A percentile compares a stretch with the other conserved stretches of the same genome.
phyloP scores from a whole-genome alignment of 371 early-diverging fungal genomes.

The Saksenaea oblongispora region DNA sequence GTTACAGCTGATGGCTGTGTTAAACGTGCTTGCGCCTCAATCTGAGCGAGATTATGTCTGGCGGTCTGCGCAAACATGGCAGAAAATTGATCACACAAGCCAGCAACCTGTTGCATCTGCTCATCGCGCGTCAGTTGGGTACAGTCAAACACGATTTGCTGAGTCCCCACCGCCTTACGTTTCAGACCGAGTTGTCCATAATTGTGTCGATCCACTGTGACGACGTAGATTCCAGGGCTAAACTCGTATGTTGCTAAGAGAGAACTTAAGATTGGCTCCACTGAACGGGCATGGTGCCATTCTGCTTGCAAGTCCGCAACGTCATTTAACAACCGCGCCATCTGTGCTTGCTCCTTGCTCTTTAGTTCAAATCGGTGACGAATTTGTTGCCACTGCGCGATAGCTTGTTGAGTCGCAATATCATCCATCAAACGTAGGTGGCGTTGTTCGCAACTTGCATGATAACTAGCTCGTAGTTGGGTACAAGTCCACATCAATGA shows the following conservation, averaged over 20 bases:
- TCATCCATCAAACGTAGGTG: background rate
- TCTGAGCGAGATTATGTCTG: slow-evolving; percentile 8
- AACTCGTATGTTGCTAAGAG: background rate
- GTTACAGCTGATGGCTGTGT: background rate
- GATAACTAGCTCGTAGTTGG: background rate
- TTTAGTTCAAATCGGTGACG: background rate
- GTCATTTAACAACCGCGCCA: background rate
- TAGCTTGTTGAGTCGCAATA: background rate
- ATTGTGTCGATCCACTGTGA: slow-evolving; percentile 5
- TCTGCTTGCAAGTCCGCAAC: background rate
- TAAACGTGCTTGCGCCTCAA: background rate
- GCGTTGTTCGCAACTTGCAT: background rate
- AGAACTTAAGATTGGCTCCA: background rate
- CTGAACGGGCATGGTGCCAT: background rate
- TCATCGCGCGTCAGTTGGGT: background rate
- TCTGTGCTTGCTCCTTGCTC: background rate
- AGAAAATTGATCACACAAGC: slow-evolving; percentile 3
- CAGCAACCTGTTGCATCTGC: slow-evolving; percentile 7
- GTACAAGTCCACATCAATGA: background rate
- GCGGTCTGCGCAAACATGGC: slow-evolving; percentile 12
- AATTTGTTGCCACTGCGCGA: background rate
- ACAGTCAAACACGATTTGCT: slow-evolving; percentile 2
- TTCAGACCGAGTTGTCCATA: slow-evolving; percentile 9
- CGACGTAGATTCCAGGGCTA: background rate
- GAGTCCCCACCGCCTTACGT: background rate